Conservation (phyloP, 148 eudicot genomes). For the Fagopyrum homotropicum region DNA sequence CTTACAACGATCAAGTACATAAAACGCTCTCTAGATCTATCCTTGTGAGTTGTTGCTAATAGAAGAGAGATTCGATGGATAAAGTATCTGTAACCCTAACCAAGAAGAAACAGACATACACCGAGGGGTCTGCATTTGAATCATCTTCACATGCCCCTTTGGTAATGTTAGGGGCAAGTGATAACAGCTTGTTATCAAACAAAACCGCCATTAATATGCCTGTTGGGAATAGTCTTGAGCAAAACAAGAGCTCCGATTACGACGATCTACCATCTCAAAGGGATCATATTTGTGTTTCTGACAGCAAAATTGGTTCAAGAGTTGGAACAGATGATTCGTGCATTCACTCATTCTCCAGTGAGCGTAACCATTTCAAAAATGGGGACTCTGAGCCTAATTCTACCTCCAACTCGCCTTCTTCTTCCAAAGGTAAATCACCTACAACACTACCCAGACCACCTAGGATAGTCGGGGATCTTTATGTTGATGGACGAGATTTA, state of each 20-base stretch:
- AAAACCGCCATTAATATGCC: background rate
- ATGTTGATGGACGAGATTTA: constrained; percentile 27
- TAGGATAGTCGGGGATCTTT: constrained; percentile 19
- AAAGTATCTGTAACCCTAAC: constrained; percentile 1
- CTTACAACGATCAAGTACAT: background rate
- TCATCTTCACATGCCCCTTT: constrained; percentile 3
- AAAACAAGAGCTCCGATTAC: background rate
- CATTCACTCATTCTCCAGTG: constrained; percentile 9
- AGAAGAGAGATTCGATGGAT: constrained; percentile 1
- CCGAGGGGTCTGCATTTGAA: background rate
- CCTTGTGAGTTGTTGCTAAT: background rate
- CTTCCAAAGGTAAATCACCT: constrained; percentile 33
- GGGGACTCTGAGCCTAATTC: constrained; percentile 25
- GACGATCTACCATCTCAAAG: background rate
- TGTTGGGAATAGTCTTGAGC: background rate
- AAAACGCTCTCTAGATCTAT: background rate
- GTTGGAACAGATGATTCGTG: constrained; percentile 2
- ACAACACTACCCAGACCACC: constrained; percentile 28
- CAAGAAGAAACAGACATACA: background rate
- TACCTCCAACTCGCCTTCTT: constrained; percentile 31
- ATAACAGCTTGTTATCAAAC: background rate
- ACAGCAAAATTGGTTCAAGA: background rate
- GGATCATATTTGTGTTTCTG: constrained; percentile 10
- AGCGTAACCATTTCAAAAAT: constrained; percentile 18
- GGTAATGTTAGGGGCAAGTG: constrained; percentile 4